These are phyloP conservation scores for Peniophora sp. DNA, from an alignment of 1,284 basidiomycete species.

Conservation along the genomic window DNA sequence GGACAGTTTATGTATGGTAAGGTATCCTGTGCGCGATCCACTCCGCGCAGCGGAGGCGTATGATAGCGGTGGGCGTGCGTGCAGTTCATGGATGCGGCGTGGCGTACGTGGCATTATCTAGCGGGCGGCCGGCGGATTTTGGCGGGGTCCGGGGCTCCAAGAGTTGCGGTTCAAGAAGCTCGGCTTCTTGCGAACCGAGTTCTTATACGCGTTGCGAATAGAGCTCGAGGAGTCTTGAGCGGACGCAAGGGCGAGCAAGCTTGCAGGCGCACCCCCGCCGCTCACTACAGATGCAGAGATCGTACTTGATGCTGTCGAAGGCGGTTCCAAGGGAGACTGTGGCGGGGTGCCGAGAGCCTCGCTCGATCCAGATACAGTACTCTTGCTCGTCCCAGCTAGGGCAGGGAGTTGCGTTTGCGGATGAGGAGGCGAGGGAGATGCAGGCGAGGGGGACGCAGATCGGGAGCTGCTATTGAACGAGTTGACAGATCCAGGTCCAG, in stretches of 20 bases:
- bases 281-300: constrained; percentile 2
- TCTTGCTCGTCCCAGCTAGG: neutral
- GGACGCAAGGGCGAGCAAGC: constrained; percentile 11
- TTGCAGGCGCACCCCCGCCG: constrained; percentile 17
- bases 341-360: neutral
- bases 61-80: no score
- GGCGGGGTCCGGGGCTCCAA: neutral
- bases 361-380: neutral
- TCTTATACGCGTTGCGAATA: constrained; percentile 39
- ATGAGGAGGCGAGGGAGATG: neutral
- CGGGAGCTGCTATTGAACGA: neutral
- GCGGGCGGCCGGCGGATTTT: no score
- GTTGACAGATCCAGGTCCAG: neutral
- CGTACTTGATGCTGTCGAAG: neutral
- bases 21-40: no score
- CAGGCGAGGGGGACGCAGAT: neutral
- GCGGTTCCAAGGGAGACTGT: neutral
- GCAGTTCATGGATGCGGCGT: no score
- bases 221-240: constrained; percentile 27
- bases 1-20: no score
- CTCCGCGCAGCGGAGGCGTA: no score
- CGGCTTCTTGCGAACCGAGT: neutral
- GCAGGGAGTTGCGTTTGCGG: neutral
- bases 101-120: no score
- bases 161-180: constrained; percentile 1